These are phyloP conservation scores for Taphrina deformans DNA, from an alignment of 1,139 yeast genomes.

Conservation along the genomic window DNA sequence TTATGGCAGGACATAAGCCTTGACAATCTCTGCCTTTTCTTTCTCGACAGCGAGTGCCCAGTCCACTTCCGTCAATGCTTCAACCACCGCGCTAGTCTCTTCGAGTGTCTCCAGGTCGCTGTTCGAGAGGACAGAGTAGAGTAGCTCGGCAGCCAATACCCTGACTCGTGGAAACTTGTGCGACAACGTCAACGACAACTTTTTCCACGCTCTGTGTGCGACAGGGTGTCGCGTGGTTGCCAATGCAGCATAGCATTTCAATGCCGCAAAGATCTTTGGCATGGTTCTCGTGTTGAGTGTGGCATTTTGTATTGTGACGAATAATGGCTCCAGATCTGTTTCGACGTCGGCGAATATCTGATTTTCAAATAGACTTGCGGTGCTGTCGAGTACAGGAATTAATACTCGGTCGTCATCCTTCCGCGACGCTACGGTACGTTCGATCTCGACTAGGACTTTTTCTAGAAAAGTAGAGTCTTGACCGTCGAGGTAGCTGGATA, in stretches of 20 bases:
- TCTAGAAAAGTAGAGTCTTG: not conserved
- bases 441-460: not conserved
- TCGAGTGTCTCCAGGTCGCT: constrained; percentile 7
- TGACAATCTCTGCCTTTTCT: not conserved
- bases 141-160: constrained; percentile 17
- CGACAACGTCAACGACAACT: constrained; percentile 6
- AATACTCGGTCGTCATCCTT: constrained; percentile 15
- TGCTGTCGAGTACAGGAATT: constrained; percentile 12
- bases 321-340: not conserved
- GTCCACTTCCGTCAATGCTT: not conserved
- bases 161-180: constrained; percentile 20
- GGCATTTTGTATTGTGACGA: constrained; percentile 4
- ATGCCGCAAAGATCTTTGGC: constrained; percentile 21
- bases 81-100: not conserved
- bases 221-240: not conserved
- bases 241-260: constrained; percentile 2
- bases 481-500: not conserved
- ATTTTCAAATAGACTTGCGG: constrained; percentile 1
- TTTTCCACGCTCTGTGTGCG: constrained; percentile 12
- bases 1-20: not conserved
- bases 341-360: not conserved
- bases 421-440: not conserved
- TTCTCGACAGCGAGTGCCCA: not conserved
- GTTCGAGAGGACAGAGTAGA: constrained; percentile 3
- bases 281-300: constrained; percentile 14